phyloP scores from a whole-genome alignment of 768 basidiomycete genomes.

The Coprinellus aureogranulatus region DNA sequence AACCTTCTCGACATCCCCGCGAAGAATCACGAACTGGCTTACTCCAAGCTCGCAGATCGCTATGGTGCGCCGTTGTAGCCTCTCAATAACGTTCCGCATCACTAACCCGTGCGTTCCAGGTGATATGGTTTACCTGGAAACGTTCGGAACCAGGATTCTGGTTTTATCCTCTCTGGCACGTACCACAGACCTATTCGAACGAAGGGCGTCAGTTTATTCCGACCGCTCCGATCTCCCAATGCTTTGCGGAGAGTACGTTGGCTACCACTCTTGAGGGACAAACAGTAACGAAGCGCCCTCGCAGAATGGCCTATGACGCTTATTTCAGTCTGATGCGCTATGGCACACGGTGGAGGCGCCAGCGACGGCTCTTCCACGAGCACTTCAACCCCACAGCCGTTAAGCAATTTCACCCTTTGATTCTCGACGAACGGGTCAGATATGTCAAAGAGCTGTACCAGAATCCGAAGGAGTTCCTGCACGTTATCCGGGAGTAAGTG shows the following conservation, averaged over 20 bases:
- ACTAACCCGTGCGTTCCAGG: not conserved
- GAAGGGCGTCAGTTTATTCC: conserved; percentile 14
- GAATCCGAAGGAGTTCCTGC: not conserved
- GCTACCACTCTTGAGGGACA: not conserved
- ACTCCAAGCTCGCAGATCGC: conserved; percentile 8
- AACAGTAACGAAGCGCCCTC: not conserved
- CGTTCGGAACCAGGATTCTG: conserved; percentile 11
- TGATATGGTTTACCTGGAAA: conserved; percentile 16
- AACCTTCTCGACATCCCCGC: conserved; percentile 17
- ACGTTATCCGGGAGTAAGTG: not conserved
- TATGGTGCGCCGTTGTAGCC: conserved; percentile 11
- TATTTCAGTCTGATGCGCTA: conserved; percentile 16
- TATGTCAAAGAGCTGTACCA: not conserved
- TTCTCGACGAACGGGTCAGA: conserved; percentile 16
- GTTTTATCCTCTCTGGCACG: conserved; percentile 6
- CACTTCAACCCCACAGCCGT: conserved; percentile 19
- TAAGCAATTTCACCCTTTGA: conserved; percentile 12
- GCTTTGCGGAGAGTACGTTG: conserved; percentile 19
- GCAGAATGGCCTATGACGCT: conserved; percentile 16
- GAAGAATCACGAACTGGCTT: conserved; percentile 8
- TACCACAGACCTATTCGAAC: conserved; percentile 10
- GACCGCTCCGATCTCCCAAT: conserved; percentile 24
- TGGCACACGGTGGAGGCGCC: conserved; percentile 19
- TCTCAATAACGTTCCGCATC: not conserved
- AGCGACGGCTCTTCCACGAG: conserved; percentile 23